A percentile compares a stretch with the other conserved stretches of the same genome.
These are phyloP conservation scores for Globisporangium spiculum DNA, from an alignment of 352 stramenopile species.

Conservation along the genomic window DNA sequence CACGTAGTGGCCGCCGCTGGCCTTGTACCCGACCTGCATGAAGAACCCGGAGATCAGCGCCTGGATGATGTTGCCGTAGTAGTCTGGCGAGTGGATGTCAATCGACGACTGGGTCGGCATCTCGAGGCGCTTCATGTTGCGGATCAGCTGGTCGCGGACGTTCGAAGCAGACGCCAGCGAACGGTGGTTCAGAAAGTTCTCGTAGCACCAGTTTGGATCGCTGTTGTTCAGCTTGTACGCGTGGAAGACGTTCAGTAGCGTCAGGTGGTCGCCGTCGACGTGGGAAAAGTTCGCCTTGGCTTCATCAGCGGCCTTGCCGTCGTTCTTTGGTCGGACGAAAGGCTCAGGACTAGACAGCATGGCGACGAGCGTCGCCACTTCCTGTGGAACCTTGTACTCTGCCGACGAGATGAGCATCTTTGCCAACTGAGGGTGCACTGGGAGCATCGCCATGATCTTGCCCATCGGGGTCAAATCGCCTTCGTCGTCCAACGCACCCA, in stretches of 20 bases:
- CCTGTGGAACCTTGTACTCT: constrained; percentile 95
- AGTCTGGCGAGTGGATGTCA: constrained; percentile 81
- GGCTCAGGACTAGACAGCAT: constrained; percentile 93
- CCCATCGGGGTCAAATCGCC: constrained; percentile 93
- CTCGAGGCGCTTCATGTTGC: constrained; percentile 95
- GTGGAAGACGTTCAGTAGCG: constrained; percentile 97
- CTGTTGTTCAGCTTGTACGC: constrained; percentile 93
- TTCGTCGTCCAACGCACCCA: constrained; percentile 97
- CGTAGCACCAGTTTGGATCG: constrained; percentile 95
- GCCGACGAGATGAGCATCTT: constrained; percentile 97
- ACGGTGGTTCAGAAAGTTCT: constrained; percentile 97
- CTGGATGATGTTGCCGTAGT: constrained; percentile 93
- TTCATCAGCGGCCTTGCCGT: constrained; percentile 95
- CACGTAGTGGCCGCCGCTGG: constrained; percentile 91
- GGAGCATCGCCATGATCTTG: constrained; percentile 94
- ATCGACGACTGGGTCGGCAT: constrained; percentile 69
- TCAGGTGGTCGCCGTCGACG: constrained; percentile 96
- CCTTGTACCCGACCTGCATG: constrained; percentile 95
- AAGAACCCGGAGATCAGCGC: constrained; percentile 96
- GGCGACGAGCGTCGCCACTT: constrained; percentile 97
- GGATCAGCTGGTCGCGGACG: constrained; percentile 95
- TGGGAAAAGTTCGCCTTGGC: constrained; percentile 96
- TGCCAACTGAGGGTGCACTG: constrained; percentile 96
- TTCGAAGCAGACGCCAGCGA: constrained; percentile 93
- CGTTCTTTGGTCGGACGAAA: constrained; percentile 96